Conservation (phyloP, 768 basidiomycete species). For the Mycena albidolilacea region DNA sequence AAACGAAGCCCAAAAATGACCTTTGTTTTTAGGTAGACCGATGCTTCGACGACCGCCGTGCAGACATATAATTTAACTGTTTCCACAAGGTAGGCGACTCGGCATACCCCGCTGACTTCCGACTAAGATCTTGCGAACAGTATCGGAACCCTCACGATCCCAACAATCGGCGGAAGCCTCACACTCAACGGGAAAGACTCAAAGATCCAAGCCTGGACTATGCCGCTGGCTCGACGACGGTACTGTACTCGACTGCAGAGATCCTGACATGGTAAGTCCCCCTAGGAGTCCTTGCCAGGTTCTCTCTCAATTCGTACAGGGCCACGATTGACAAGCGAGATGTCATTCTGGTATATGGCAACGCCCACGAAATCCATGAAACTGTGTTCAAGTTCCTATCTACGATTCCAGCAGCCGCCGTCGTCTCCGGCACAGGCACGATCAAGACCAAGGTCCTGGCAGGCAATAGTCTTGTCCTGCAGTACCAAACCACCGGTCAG, state of each 20-base stretch:
- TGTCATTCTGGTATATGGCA: conserved; percentile 63
- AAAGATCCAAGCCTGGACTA: conserved; percentile 67
- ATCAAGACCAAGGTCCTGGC: conserved; percentile 55
- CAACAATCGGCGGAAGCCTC: conserved; percentile 59
- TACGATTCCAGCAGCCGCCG: conserved; percentile 47
- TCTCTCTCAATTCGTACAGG: conserved; percentile 47
- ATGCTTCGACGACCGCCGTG: conserved; percentile 54
- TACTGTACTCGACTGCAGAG: conserved; percentile 66
- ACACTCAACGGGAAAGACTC: conserved; percentile 67
- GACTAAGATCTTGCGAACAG: conserved; percentile 33
- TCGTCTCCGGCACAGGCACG: conserved; percentile 52
- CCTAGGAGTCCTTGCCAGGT: not conserved
- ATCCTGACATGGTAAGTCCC: conserved; percentile 60
- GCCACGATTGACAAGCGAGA: conserved; percentile 64
- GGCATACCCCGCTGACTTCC: not conserved
- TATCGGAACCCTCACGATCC: conserved; percentile 57
- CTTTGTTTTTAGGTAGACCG: conserved; percentile 50
- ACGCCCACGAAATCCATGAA: conserved; percentile 63
- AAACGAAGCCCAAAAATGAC: not conserved
- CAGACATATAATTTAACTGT: conserved; percentile 61
- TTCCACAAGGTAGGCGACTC: conserved; percentile 50
- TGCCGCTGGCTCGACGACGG: conserved; percentile 56
- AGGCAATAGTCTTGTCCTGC: conserved; percentile 55
- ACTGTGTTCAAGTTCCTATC: conserved; percentile 59
- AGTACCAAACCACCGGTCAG: conserved; percentile 63